A percentile compares a stretch with the other conserved stretches of the same genome.
These are phyloP conservation scores for Alternaria ethzedia DNA, from an alignment of 2,329 filamentous ascomycete genomes.

Conservation along the genomic window DNA sequence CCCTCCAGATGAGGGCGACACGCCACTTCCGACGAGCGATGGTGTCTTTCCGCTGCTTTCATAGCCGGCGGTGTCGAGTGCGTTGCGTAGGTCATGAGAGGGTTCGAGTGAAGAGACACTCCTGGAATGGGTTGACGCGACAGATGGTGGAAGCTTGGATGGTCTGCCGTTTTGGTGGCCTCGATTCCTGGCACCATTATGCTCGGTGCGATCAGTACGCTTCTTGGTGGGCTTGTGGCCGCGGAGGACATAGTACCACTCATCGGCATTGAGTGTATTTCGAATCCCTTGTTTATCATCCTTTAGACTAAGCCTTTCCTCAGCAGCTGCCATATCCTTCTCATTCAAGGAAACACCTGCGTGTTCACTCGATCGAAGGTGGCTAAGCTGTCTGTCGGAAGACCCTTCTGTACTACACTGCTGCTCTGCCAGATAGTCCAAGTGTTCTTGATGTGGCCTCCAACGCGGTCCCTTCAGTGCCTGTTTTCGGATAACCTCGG, in stretches of 20 bases:
- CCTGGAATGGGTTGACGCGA: background rate
- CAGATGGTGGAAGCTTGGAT: background rate
- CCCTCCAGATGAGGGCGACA: background rate
- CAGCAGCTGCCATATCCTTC: background rate
- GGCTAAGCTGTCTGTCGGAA: background rate
- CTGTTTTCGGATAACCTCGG: background rate
- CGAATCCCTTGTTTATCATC: background rate
- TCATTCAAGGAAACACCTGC: background rate
- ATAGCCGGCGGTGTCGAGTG: background rate
- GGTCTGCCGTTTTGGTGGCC: background rate
- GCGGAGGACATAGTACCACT: constrained; percentile 5
- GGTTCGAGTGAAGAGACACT: background rate
- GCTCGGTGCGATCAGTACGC: background rate
- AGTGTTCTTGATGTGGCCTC: constrained; percentile 4
- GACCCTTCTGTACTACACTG: background rate
- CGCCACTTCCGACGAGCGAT: background rate
- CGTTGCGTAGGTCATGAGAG: background rate
- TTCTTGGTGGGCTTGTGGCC: background rate
- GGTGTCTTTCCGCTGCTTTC: background rate
- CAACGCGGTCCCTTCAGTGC: background rate
- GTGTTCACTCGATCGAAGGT: background rate
- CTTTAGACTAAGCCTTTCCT: background rate
- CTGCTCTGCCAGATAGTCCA: background rate
- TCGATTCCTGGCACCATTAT: background rate
- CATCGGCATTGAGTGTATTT: background rate